Conservation (phyloP, 2,329 filamentous ascomycete genomes). For the Ophiocordyceps polyrhachis-furcata region DNA sequence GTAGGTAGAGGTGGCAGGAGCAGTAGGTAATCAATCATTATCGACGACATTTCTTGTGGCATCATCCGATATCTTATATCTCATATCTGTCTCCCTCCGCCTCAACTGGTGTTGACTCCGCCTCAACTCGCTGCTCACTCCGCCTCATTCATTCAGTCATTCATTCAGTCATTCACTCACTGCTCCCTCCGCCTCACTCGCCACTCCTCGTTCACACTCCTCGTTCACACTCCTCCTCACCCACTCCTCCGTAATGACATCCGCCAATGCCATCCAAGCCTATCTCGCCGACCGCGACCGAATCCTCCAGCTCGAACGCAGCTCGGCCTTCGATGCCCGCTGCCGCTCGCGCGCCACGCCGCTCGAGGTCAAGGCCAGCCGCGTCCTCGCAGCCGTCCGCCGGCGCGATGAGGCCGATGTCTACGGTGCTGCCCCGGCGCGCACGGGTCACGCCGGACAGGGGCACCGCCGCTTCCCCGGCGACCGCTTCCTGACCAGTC, state of each 20-base stretch:
- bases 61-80: no score
- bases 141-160: no score
- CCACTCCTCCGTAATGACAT: background rate
- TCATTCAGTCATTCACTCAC: no score
- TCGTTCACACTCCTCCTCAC: background rate
- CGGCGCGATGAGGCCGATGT: constrained; percentile 15
- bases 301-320: constrained; percentile 12
- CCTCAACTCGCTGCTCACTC: background rate
- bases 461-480: constrained; percentile 25
- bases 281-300: background rate
- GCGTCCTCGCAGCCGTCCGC: constrained; percentile 20
- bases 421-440: constrained; percentile 14
- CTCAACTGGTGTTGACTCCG: no score
- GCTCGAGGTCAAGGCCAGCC: constrained; percentile 19
- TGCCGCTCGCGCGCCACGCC: constrained; percentile 14
- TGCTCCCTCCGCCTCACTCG: background rate
- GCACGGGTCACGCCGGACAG: constrained; percentile 23
- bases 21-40: no score
- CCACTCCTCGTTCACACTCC: background rate
- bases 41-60: no score
- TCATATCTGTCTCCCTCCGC: no score
- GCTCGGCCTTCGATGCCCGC: constrained; percentile 21
- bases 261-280: background rate
- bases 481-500: constrained; percentile 40
- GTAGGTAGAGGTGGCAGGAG: no score